Percentiles rank a stretch among this genome's conserved stretches.
Evolutionary conservation across 108 stramenopile genomes (phyloP).

Genomic region (Pelagomonas calceolata): DNA sequence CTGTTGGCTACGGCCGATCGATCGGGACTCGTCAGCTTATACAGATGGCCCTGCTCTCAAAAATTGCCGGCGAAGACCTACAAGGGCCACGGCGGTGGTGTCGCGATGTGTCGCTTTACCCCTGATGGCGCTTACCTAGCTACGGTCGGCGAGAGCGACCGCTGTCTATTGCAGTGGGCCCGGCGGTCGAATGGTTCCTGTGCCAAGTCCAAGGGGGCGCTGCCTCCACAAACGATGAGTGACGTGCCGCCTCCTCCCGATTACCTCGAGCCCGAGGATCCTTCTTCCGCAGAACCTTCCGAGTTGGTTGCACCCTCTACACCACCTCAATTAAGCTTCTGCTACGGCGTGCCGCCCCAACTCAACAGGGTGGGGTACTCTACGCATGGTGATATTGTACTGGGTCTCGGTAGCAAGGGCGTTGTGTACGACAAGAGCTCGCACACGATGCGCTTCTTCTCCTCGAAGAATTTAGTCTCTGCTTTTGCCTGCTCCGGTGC

Average conservation of each 20-base stretch:
- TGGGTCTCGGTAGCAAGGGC: neutral
- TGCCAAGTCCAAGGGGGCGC: no score
- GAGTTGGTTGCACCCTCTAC: no score
- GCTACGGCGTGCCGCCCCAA: neutral
- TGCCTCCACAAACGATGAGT: no score
- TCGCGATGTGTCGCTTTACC: slow-evolving; percentile 10
- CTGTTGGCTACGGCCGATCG: slow-evolving; percentile 30
- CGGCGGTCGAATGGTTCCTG: neutral
- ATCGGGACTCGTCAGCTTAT: slow-evolving; percentile 24
- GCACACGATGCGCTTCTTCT: neutral
- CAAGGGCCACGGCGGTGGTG: slow-evolving; percentile 13
- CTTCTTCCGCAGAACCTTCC: no score
- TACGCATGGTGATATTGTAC: neutral
- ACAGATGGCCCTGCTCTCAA: slow-evolving; percentile 12
- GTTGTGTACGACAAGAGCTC: neutral
- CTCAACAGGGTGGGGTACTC: neutral
- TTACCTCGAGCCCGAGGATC: no score
- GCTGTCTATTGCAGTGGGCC: slow-evolving; percentile 18
- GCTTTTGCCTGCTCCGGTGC: neutral
- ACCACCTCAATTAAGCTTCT: no score
- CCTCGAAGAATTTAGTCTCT: neutral
- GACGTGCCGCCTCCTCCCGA: no score
- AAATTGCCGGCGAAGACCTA: slow-evolving; percentile 13
- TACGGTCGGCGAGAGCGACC: slow-evolving; percentile 9
- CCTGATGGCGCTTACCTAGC: slow-evolving; percentile 1